Base-by-base conservation (phyloP, 2,329 filamentous ascomycete genomes). In the Paraphoma chrysanthemicola region DNA sequence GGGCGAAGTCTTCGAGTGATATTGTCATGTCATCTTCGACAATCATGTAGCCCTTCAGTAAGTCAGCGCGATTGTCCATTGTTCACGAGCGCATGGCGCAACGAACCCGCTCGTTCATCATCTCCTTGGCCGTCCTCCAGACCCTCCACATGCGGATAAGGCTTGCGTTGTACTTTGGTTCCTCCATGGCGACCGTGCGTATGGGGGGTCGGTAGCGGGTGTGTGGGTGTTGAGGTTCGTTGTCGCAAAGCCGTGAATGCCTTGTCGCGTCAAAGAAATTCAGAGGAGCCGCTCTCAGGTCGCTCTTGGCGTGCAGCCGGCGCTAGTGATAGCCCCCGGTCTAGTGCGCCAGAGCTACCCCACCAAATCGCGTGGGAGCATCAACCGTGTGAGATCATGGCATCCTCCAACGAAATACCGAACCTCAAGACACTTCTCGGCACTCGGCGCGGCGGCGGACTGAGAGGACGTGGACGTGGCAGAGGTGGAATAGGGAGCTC, bases 101-200 rank as follows among this genome's bases (percentile, higher is more conserved):
- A 71, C 90, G 70, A 86, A 97, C 93, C 77, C 94, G 83, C 78
- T 98, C 95, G 60, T 86, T 84, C 68, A 95, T 90, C 94, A 99
- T 96, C 84, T 99, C 92, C 78, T 96, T 92, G 47, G 93, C 88
- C 8, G 95, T 99, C 79, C 88, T 88, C 87, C 92, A 96, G 69
- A 93, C 92, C 78, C 94, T 91, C 94, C 95, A 99, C 67, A 97
- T 87, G 74, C 91, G 88, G 63, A 86, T 70, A 54, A 75, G 51
- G 44, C 55, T 66, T 31, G 68, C 57, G 53, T 52, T 63, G 44
- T 66, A 64, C 33, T 64, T 66, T 28, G 72, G 66, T 57, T 69
- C 68, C 17, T 70, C 70, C 72, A 75, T 75, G 41, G 45, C 60
- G 49, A 60, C 54, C 47, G 57, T 54, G 39, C 44, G 31, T n/a